phyloP scores from a whole-genome alignment of 208 protist species.

The Endotrypanum monterogeii region DNA sequence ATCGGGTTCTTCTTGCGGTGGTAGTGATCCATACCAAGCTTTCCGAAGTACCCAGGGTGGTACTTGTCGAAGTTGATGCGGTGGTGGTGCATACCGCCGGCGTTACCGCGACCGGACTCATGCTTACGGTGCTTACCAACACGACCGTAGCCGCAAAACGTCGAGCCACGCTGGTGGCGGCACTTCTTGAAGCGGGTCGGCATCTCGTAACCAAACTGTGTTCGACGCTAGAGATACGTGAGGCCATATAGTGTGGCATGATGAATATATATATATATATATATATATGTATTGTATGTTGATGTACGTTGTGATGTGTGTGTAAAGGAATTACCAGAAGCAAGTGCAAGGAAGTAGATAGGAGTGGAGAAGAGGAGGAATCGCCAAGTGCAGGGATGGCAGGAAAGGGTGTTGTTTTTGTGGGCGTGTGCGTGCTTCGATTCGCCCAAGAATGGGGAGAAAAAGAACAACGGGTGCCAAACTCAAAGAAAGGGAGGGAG shows the following conservation, averaged over 20 bases:
- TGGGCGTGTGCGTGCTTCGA: not conserved
- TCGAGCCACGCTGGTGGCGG: slow-evolving; percentile 93
- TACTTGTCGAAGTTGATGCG: slow-evolving; percentile 99
- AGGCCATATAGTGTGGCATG: too few species aligned
- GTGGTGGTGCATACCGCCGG: slow-evolving; percentile 99
- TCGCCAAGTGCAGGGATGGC: not conserved
- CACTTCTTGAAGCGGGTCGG: slow-evolving; percentile 93
- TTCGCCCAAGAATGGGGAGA: not conserved
- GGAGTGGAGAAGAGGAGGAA: not conserved
- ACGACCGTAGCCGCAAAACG: slow-evolving; percentile 92
- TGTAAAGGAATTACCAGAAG: too few species aligned
- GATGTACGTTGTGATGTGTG: too few species aligned
- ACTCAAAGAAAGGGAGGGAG: too few species aligned
- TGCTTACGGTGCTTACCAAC: slow-evolving; percentile 99
- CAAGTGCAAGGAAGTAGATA: not conserved
- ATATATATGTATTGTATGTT: too few species aligned
- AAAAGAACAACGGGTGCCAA: too few species aligned
- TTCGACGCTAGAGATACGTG: not conserved
- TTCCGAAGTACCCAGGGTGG: slow-evolving; percentile 99
- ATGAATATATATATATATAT: too few species aligned
- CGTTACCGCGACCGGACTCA: slow-evolving; percentile 99
- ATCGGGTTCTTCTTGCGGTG: slow-evolving; percentile 92
- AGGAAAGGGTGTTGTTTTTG: not conserved
- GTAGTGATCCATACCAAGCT: slow-evolving; percentile 99
- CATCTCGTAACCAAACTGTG: slow-evolving; percentile 17